Conservation (phyloP, 148 eudicot genomes). For the Persicaria maculosa region DNA sequence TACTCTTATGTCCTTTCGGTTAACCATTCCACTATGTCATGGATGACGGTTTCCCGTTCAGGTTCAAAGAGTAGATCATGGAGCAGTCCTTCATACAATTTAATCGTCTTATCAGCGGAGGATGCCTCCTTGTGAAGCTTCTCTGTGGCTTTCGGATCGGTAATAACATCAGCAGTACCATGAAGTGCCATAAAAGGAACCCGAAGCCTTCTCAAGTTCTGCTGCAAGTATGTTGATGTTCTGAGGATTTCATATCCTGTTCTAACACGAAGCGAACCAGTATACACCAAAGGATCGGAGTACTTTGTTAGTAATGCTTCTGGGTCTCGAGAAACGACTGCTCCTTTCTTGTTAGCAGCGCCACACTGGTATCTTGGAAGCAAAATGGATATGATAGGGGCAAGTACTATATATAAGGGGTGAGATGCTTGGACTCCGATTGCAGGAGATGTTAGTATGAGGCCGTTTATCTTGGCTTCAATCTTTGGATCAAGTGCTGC, state of each 20-base stretch:
- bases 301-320: slow-evolving; percentile 79
- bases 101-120: slow-evolving; percentile 70
- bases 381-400: slow-evolving; percentile 79
- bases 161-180: slow-evolving; percentile 86
- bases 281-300: slow-evolving; percentile 90
- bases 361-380: slow-evolving; percentile 85
- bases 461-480: slow-evolving; percentile 25
- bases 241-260: slow-evolving; percentile 90
- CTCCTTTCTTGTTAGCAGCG: slow-evolving; percentile 91
- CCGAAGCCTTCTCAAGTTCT: slow-evolving; percentile 52
- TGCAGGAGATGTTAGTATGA: slow-evolving; percentile 94
- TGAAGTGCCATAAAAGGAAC: slow-evolving; percentile 94
- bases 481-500: slow-evolving; percentile 29
- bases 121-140: slow-evolving; percentile 66
- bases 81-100: slow-evolving; percentile 81
- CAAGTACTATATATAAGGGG: slow-evolving; percentile 84
- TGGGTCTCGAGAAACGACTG: slow-evolving; percentile 85
- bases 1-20: slow-evolving; percentile 4
- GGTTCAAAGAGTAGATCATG: slow-evolving; percentile 98
- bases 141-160: slow-evolving; percentile 85
- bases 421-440: slow-evolving; percentile 85
- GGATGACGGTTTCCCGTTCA: slow-evolving; percentile 78
- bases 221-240: slow-evolving; percentile 57
- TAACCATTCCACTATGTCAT: slow-evolving; percentile 88
- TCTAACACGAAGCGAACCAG: slow-evolving; percentile 83